Conservation (phyloP, 805 yeast species). For the Torulaspora franciscae region DNA sequence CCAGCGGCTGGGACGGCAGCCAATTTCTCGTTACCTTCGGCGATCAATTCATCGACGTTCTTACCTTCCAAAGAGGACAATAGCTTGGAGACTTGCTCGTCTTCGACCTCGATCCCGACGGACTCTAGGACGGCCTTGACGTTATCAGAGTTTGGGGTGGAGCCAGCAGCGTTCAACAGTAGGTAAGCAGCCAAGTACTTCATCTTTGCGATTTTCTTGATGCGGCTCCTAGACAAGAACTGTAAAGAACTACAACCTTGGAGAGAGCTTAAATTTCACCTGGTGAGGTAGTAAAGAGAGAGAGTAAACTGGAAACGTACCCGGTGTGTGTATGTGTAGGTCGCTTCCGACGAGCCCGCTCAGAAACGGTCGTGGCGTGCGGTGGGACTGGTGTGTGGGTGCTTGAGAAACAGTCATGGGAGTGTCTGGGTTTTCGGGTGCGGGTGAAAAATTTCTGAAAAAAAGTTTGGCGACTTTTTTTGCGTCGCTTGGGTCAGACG, state of each 20-base stretch:
- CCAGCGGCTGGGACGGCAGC: slow-evolving; percentile 98
- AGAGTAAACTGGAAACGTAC: too few species aligned
- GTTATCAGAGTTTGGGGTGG: slow-evolving; percentile 90
- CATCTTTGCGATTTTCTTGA: slow-evolving; percentile 41
- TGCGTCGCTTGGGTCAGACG: slow-evolving; percentile 4
- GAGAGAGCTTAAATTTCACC: too few species aligned
- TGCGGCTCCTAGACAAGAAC: neutral
- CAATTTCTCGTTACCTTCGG: slow-evolving; percentile 93
- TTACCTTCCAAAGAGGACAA: slow-evolving; percentile 90
- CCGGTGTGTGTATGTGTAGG: too few species aligned
- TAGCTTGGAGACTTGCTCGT: slow-evolving; percentile 74
- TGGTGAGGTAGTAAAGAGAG: too few species aligned
- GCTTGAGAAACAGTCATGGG: too few species aligned
- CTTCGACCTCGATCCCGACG: slow-evolving; percentile 95
- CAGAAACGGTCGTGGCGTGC: too few species aligned
- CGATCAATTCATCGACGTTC: slow-evolving; percentile 80
- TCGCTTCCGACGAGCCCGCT: too few species aligned
- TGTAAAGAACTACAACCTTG: too few species aligned
- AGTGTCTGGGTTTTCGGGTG: too few species aligned
- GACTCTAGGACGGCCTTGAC: slow-evolving; percentile 84
- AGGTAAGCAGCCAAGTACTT: slow-evolving; percentile 99
- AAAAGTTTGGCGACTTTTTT: neutral
- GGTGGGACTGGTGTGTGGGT: too few species aligned
- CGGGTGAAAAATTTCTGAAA: too few species aligned
- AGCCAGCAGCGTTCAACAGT: slow-evolving; percentile 95